These are phyloP conservation scores for Thecamonas trahens DNA, from an alignment of 78 protist genomes.

Conservation along the genomic window DNA sequence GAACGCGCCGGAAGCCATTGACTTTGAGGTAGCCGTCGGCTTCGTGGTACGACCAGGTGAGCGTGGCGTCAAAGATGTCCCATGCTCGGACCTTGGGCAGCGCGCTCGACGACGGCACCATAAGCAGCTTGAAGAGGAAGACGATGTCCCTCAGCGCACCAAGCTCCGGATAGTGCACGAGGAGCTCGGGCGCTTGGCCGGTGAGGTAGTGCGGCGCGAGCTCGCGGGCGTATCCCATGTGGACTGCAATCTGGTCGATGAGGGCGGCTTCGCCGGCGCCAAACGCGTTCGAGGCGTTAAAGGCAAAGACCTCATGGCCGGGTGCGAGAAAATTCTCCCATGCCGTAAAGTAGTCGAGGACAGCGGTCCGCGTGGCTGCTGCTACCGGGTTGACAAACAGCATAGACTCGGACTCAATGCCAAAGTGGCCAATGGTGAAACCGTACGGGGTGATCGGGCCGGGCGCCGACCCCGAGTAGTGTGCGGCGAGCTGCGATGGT, in stretches of 20 bases:
- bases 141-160: conserved; percentile 19
- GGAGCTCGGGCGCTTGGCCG: conserved; percentile 5
- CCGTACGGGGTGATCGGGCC: background rate
- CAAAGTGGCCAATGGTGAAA: conserved; percentile 4
- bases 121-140: conserved; percentile 21
- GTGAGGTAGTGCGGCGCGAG: background rate
- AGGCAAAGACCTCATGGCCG: background rate
- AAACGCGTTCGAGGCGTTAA: background rate
- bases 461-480: conserved; percentile 13
- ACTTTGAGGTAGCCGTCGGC: too few species aligned
- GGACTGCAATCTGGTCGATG: background rate
- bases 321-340: too few species aligned
- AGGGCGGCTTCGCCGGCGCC: background rate
- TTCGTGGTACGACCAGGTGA: too few species aligned
- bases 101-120: background rate
- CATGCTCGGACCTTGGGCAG: conserved; percentile 1
- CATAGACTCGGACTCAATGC: conserved; percentile 24
- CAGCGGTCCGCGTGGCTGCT: conserved; percentile 29
- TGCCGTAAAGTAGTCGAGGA: conserved; percentile 50
- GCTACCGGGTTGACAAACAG: conserved; percentile 29
- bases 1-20: too few species aligned
- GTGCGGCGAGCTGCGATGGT: conserved; percentile 21
- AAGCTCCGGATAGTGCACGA: conserved; percentile 34
- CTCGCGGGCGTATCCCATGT: background rate
- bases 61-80: too few species aligned